Base-by-base conservation (phyloP, 179 eudicot genomes). In the Vitellaria paradoxa region DNA sequence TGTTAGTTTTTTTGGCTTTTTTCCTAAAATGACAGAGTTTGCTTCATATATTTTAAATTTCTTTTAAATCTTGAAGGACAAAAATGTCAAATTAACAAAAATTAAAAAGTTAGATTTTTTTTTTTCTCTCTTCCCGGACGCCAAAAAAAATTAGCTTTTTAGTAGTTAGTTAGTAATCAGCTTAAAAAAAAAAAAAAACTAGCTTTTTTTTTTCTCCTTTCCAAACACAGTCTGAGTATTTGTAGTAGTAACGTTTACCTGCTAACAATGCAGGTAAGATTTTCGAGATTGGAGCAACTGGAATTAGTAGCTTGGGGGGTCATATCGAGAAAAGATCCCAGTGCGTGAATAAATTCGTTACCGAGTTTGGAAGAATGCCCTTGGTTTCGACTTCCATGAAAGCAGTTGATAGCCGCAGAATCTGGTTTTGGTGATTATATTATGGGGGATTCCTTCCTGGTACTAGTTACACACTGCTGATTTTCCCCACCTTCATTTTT, bases 281-380 rank as follows among this genome's bases (percentile, higher is more conserved):
- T 73, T 88, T 76, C 61, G 99, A 96, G 87, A 96, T 96, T 21
- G 96, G 99, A 9, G 87, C 98, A 14, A 89, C 90, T 4, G 99
- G 99, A 66, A 93, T 93, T 77, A 93, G 99, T 81, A 96, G 98
- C 83, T 77, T 93, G 86, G 94, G 91, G 81, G 99, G 96, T 69
- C 98, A 96, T 82, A 90, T 65, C 13, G 86, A 85, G 17, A 89
- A 82, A 77, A 85, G 99, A 83, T 86, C 89, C 0, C 80, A 86
- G 53, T 96, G 99, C 55, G 86, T 96, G 2, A 91, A 96, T 79
- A 83, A 83, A 70, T 93, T 96, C 46, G 91, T 85, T 2, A 82
- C 87, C 6, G 89, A 86, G 72, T 96, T 80, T 80, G 97, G 96
- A 47, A 80, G 77, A 65, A 92, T 93, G 93, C 98, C 99, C 9